Conservation (phyloP, 257 asterid genomes). For the Scutellaria barbata region DNA sequence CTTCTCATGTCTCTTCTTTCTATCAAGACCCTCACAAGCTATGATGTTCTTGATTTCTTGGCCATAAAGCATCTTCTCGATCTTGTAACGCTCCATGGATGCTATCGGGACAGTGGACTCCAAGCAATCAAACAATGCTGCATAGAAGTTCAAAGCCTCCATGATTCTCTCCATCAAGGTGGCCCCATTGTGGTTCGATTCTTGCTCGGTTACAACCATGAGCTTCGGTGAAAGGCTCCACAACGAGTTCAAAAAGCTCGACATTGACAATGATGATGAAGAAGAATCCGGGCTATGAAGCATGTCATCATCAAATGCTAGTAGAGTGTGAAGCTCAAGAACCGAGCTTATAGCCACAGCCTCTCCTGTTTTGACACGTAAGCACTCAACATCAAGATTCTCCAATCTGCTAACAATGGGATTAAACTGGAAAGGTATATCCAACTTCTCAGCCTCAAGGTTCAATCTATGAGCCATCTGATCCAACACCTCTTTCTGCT, state of each 20-base stretch:
- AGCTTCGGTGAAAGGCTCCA: slow-evolving; percentile 70
- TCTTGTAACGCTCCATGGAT: slow-evolving; percentile 56
- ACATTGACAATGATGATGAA: slow-evolving; percentile 36
- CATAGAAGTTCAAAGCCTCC: slow-evolving; percentile 66
- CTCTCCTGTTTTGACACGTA: slow-evolving; percentile 74
- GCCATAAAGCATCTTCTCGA: slow-evolving; percentile 67
- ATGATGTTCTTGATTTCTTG: slow-evolving; percentile 71
- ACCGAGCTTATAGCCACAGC: slow-evolving; percentile 69
- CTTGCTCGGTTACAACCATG: slow-evolving; percentile 75
- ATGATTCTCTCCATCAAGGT: slow-evolving; percentile 59
- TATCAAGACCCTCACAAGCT: slow-evolving; percentile 70
- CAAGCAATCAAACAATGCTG: slow-evolving; percentile 77
- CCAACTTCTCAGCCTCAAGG: slow-evolving; percentile 72
- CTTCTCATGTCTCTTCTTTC: slow-evolving; percentile 70
- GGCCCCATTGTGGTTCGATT: slow-evolving; percentile 61
- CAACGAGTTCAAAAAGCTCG: slow-evolving; percentile 47
- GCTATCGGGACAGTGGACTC: slow-evolving; percentile 61
- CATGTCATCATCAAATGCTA: slow-evolving; percentile 58
- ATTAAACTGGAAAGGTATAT: slow-evolving; percentile 68
- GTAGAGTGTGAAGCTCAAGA: slow-evolving; percentile 59
- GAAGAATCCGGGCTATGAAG: slow-evolving; percentile 50
- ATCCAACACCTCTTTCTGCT: slow-evolving; percentile 57
- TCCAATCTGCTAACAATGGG: slow-evolving; percentile 56
- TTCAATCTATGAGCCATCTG: slow-evolving; percentile 52
- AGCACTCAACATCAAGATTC: slow-evolving; percentile 56